Conservation (phyloP, 352 stramenopile genomes). For the Phytophthora citricola region DNA sequence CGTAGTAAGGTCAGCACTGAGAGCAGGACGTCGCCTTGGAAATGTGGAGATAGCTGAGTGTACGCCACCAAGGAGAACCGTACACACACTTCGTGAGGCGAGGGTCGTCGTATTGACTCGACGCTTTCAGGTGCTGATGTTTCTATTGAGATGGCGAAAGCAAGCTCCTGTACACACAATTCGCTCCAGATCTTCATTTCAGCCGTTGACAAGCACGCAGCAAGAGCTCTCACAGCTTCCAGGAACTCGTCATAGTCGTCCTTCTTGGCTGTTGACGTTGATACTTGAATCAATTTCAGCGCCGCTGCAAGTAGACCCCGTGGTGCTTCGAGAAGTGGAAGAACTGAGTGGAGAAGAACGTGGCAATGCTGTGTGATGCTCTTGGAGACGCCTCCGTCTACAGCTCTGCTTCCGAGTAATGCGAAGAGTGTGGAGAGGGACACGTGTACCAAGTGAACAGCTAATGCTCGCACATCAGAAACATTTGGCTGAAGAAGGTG, state of each 20-base stretch:
- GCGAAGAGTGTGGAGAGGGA: conserved; percentile 32
- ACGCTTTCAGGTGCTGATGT: conserved; percentile 3
- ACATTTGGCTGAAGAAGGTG: conserved; percentile 26
- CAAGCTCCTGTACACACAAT: conserved; percentile 66
- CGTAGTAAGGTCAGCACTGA: conserved; percentile 61
- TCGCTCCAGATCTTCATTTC: conserved; percentile 57
- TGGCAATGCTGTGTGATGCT: conserved; percentile 50
- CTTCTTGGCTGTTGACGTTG: conserved; percentile 8
- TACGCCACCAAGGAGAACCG: conserved; percentile 68
- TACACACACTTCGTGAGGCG: conserved; percentile 40
- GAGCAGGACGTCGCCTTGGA: conserved; percentile 70
- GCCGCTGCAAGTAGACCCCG: conserved; percentile 19
- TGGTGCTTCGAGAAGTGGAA: conserved; percentile 43
- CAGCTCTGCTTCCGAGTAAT: conserved; percentile 13
- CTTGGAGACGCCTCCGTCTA: conserved; percentile 25
- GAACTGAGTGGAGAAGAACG: conserved; percentile 54
- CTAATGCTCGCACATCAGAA: conserved; percentile 19
- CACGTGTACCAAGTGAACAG: conserved; percentile 36
- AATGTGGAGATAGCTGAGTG: conserved; percentile 49
- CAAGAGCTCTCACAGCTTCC: conserved; percentile 32
- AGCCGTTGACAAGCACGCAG: conserved; percentile 33
- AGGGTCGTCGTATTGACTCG: conserved; percentile 6
- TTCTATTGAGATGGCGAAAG: conserved; percentile 45
- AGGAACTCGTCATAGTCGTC: conserved; percentile 14
- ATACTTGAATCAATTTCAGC: conserved; percentile 20